phyloP scores from a whole-genome alignment of 305 asterid species.

The Solanum aculeatissimum region DNA sequence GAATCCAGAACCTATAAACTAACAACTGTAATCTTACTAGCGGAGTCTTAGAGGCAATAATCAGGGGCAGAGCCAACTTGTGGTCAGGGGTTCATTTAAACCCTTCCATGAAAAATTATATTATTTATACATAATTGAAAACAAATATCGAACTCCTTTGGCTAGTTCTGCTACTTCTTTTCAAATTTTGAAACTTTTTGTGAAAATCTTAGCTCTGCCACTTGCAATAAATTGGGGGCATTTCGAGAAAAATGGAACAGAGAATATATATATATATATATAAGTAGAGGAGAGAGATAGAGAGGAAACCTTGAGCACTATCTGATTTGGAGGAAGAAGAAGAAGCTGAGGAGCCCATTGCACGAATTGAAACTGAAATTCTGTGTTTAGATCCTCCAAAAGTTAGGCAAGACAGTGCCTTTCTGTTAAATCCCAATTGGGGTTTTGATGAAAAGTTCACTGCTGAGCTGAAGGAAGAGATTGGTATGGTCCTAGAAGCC shows the following conservation, averaged over 20 bases:
- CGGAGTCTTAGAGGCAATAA: not conserved
- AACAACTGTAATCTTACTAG: not conserved
- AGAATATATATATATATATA: not conserved
- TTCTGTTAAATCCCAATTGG: conserved; percentile 7
- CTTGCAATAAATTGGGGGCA: too few relatives aligned
- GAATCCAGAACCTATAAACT: not conserved
- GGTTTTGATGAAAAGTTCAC: conserved; percentile 20
- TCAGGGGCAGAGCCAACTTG: too few relatives aligned
- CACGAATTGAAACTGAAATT: conserved; percentile 25
- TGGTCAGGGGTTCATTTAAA: too few relatives aligned
- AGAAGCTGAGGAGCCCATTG: conserved; percentile 81
- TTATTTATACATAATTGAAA: too few relatives aligned
- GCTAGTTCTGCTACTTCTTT: too few relatives aligned
- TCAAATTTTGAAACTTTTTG: too few relatives aligned
- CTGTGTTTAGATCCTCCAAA: conserved; percentile 8
- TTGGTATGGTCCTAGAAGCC: conserved; percentile 25
- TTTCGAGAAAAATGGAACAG: not conserved
- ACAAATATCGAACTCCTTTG: too few relatives aligned
- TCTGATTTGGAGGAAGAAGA: conserved; percentile 64
- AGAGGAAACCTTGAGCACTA: conserved; percentile 35
- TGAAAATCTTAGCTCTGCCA: too few relatives aligned
- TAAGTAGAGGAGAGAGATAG: not conserved
- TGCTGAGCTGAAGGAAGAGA: conserved; percentile 7
- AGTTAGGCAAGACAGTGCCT: conserved; percentile 6
- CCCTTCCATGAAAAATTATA: too few relatives aligned